Conservation (phyloP, 495 filamentous ascomycete genomes). For the Podospora conica region DNA sequence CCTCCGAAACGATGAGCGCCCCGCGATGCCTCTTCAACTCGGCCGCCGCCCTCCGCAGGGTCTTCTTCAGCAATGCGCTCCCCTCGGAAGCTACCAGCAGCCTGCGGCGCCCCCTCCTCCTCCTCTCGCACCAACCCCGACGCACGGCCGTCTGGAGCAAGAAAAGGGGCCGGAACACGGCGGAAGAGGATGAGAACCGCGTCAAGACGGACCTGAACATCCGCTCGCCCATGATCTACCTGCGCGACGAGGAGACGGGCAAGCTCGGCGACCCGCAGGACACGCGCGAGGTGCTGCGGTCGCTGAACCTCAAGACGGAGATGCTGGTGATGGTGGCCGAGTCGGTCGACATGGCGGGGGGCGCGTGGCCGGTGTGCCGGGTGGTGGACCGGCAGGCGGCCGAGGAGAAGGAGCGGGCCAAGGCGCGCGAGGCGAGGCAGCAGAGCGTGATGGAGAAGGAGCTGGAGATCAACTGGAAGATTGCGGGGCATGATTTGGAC, state of each 20-base stretch:
- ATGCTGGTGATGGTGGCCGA: conserved; percentile 53
- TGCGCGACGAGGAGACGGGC: conserved; percentile 46
- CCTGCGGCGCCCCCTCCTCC: conserved; percentile 18
- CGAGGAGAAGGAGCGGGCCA: conserved; percentile 19
- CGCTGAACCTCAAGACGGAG: conserved; percentile 44
- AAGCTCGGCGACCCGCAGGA: conserved; percentile 41
- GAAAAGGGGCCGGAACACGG: background rate
- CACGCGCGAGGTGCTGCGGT: conserved; percentile 39
- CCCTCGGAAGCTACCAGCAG: background rate
- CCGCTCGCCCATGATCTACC: conserved; percentile 35
- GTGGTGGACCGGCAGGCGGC: conserved; percentile 45
- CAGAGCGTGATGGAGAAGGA: conserved; percentile 48
- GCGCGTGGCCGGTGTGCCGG: conserved; percentile 55
- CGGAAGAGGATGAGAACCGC: background rate
- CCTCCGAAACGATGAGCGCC: conserved; percentile 22
- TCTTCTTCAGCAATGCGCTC: conserved; percentile 30
- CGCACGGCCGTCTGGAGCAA: background rate
- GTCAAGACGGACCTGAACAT: background rate
- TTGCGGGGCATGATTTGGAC: conserved; percentile 58
- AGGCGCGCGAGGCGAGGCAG: conserved; percentile 18
- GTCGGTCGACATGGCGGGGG: conserved; percentile 14
- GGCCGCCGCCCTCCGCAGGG: conserved; percentile 32
- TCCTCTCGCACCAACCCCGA: background rate
- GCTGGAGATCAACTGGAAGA: conserved; percentile 81
- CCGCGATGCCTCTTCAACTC: conserved; percentile 36